Evolutionary conservation across 1,139 yeast species (phyloP), one percentile per base, ranked within the genome.

Genomic region (Nakaseomyces nivariensis): DNA sequence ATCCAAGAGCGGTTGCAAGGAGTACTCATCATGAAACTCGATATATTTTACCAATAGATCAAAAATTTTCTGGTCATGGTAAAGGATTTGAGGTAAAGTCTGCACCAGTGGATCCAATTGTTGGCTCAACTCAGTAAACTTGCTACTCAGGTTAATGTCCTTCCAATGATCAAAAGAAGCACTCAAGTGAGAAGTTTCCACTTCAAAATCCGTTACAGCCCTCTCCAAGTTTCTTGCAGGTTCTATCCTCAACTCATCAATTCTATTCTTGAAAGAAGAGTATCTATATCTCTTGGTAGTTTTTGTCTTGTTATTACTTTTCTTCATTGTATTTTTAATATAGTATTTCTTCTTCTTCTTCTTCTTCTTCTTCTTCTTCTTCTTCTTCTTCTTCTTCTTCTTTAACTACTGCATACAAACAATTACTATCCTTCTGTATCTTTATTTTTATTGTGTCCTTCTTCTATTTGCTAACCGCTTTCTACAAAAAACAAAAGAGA

Each of bases 121-220:
- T 13, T 75, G 77, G 5, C 76, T 71, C 60, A 89, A 84, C 9
- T 76, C 80, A 5, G 83, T 76, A 63, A 88, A 92, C 49, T 74
- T 75, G 4, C 81, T 82, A 48, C 96, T 83, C 52, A 88, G 69
- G 64, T 90, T 92, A 50, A 88, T 78, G 62, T 92, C 97, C 54
- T 74, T 76, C 97, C 97, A 92, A 60, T 87, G 89, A 49, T 84
- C 83, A 53, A 86, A 72, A 0, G 96, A 81, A 5, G 95, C 77
- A 38, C 82, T 68, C 58, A 90, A 86, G 67, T 85, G 92, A 1
- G 96, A 88, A 2, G 81, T 70, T 56, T 85, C 92, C 41, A 77
- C 86, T 26, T 38, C 42, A 49, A 78, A 75, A 61, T 83, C 89
- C 54, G 81, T 84, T 4, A 82, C 83, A 61, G 85, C 74, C 58